Evolutionary conservation across 225 moss, liverwort and hornwort species (phyloP).

Genomic region (Bryum argenteum): DNA sequence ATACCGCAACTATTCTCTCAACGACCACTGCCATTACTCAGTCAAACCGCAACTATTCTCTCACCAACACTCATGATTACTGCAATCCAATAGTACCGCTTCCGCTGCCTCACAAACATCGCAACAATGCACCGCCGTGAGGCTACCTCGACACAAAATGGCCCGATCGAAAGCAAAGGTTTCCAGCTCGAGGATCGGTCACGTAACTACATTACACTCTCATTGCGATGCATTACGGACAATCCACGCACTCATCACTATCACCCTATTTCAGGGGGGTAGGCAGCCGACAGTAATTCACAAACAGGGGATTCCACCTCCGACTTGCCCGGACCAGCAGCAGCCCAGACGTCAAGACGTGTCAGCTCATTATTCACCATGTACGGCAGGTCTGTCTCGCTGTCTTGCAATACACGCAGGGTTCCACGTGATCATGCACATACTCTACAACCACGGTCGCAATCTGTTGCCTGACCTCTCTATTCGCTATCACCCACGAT

Average conservation of each 20-base stretch:
- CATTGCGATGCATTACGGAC: neutral
- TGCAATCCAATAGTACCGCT: neutral
- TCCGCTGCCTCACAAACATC: neutral
- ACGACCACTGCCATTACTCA: too few relatives aligned
- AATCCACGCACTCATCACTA: constrained; percentile 13
- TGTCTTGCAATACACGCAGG: neutral
- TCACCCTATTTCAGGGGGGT: neutral
- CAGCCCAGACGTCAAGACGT: neutral
- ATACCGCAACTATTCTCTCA: too few relatives aligned
- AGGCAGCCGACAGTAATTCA: neutral
- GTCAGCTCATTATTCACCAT: neutral
- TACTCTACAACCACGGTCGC: neutral
- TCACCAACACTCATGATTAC: neutral
- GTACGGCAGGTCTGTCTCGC: neutral
- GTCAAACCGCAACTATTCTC: neutral
- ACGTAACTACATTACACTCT: neutral
- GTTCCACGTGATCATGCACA: neutral
- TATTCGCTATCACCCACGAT: neutral
- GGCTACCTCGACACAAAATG: neutral
- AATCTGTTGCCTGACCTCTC: neutral
- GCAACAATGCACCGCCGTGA: neutral
- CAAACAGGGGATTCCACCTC: neutral
- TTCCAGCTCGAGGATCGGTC: neutral
- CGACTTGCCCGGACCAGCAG: neutral
- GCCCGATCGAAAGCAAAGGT: too few relatives aligned